Percentiles rank a stretch among this genome's conserved stretches.
These are phyloP conservation scores for Choiromyces venosus DNA, from an alignment of 495 filamentous ascomycete species.

Conservation along the genomic window DNA sequence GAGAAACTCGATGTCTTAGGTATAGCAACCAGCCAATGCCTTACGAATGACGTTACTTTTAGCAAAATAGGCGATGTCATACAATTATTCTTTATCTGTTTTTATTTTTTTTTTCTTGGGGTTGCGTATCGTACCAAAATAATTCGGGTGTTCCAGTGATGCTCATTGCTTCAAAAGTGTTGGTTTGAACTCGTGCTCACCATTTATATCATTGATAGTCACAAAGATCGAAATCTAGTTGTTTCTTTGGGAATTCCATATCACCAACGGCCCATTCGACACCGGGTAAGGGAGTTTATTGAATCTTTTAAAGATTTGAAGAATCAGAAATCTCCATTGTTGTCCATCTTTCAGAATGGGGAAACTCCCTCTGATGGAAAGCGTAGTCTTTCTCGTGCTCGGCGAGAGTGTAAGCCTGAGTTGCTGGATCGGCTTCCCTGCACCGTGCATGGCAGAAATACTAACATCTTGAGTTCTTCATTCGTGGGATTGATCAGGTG, in stretches of 20 bases:
- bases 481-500: conserved; percentile 2
- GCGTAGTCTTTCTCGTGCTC: not conserved
- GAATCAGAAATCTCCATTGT: not conserved
- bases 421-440: not conserved
- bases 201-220: not conserved
- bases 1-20: not conserved
- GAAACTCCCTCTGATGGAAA: not conserved
- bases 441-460: not conserved
- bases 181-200: not conserved
- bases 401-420: not conserved
- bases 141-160: not conserved
- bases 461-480: not conserved
- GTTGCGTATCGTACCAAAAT: not conserved
- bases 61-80: not conserved
- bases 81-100: not conserved
- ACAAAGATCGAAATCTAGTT: not conserved
- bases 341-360: not conserved
- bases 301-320: not conserved
- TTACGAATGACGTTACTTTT: not conserved
- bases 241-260: not conserved
- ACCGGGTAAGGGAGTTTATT: not conserved
- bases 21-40: not conserved
- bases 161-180: not conserved
- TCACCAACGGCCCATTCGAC: not conserved
- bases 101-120: not conserved